Percentiles rank a stretch among this genome's conserved stretches.
phyloP scores from a whole-genome alignment of 768 basidiomycete genomes.

The Coprinopsis cinerea region DNA sequence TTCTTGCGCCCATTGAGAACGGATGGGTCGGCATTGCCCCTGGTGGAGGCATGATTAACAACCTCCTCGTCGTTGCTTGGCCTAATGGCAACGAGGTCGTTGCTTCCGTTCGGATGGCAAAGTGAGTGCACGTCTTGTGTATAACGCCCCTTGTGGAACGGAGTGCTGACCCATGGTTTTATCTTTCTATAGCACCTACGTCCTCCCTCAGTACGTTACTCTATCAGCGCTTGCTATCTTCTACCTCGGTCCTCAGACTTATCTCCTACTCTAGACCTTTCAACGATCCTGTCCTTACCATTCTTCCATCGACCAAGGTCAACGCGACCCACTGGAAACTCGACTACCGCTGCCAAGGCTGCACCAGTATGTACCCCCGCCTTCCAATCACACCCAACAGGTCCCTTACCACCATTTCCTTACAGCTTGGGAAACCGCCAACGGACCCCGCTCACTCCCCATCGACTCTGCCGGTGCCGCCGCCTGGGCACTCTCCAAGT shows the following conservation, averaged over 20 bases:
- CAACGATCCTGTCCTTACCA: conserved; percentile 46
- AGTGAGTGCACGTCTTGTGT: conserved; percentile 31
- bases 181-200: conserved; percentile 45
- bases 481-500: conserved; percentile 45
- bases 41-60: conserved; percentile 48
- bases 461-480: conserved; percentile 30
- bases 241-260: too few species aligned
- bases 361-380: conserved; percentile 43
- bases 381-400: neutral
- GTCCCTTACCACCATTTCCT: neutral
- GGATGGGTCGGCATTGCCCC: conserved; percentile 53
- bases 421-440: conserved; percentile 33
- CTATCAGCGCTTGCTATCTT: neutral
- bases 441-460: conserved; percentile 33
- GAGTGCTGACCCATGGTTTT: too few species aligned
- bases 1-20: conserved; percentile 48
- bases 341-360: conserved; percentile 64
- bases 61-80: conserved; percentile 58
- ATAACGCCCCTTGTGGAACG: too few species aligned
- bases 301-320: conserved; percentile 41
- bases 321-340: conserved; percentile 64
- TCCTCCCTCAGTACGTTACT: conserved; percentile 39
- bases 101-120: conserved; percentile 45
- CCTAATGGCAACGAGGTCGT: conserved; percentile 49
- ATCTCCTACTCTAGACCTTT: conserved; percentile 28